Evolutionary conservation across 2,329 filamentous ascomycete species (phyloP).

Genomic region (Didymella arachidicola): DNA sequence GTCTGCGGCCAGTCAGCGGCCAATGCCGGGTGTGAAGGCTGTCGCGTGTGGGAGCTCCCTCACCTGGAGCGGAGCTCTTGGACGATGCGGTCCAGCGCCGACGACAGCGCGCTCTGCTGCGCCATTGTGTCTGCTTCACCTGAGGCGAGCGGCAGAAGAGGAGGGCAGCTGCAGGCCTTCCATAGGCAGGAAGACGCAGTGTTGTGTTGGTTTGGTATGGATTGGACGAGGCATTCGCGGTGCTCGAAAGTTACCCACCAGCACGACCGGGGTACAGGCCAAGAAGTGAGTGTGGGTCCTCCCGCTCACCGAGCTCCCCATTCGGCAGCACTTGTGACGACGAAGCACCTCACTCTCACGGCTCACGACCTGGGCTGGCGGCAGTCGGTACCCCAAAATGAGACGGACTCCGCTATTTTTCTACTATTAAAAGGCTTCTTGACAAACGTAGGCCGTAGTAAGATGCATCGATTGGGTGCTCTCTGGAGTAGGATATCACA

Average conservation of each 20-base stretch:
- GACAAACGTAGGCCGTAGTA: background rate
- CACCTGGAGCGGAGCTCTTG: constrained; percentile 65
- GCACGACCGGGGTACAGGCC: constrained; percentile 10
- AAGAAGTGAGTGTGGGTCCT: constrained; percentile 7
- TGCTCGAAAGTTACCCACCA: constrained; percentile 18
- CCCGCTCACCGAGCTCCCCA: constrained; percentile 21
- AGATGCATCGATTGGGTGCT: background rate
- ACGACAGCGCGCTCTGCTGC: constrained; percentile 44
- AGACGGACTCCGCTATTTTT: background rate
- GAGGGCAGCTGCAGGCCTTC: constrained; percentile 34
- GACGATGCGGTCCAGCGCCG: constrained; percentile 62
- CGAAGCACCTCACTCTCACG: background rate
- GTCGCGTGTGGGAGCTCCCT: constrained; percentile 26
- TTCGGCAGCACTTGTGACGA: constrained; percentile 1
- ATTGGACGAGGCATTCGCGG: background rate
- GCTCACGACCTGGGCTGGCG: background rate
- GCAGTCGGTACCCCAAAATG: background rate
- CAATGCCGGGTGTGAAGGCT: constrained; percentile 9
- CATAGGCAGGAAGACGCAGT: constrained; percentile 42
- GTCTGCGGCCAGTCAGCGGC: constrained; percentile 38
- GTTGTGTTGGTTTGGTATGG: background rate
- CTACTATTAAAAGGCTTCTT: background rate
- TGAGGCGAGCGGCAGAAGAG: constrained; percentile 42
- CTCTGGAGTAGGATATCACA: constrained; percentile 11
- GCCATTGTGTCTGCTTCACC: constrained; percentile 50